Conservation (phyloP, 306 rosid genomes). For the Pueraria montana region DNA sequence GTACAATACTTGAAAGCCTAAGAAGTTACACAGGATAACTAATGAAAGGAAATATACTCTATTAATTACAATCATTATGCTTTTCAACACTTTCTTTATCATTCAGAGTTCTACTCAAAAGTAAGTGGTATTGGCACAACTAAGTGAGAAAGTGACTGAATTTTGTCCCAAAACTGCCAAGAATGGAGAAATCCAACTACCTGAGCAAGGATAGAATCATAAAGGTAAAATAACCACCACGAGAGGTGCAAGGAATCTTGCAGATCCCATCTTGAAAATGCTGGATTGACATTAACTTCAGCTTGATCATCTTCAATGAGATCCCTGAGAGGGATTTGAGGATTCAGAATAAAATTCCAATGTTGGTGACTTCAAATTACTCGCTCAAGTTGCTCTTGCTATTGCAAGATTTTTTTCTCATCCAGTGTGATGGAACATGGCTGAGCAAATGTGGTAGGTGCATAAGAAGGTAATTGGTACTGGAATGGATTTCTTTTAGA, state of each 20-base stretch:
- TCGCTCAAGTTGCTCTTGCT: background rate
- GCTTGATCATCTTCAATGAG: background rate
- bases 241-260: background rate
- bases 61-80: background rate
- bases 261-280: background rate
- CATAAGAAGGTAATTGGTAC: background rate
- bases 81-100: background rate
- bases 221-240: background rate
- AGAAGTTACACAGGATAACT: too few relatives aligned
- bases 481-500: background rate
- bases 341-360: background rate
- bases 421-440: background rate
- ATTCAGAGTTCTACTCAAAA: background rate
- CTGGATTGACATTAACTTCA: background rate
- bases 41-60: too few relatives aligned
- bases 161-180: too few relatives aligned
- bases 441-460: background rate
- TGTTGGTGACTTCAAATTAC: background rate
- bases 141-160: background rate
- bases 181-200: too few relatives aligned
- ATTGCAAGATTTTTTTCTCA: background rate
- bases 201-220: too few relatives aligned
- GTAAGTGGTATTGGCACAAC: background rate
- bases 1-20: too few relatives aligned
- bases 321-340: background rate